These are phyloP conservation scores for Mycogone perniciosa DNA, from an alignment of 2,329 filamentous ascomycete species.

Conservation along the genomic window DNA sequence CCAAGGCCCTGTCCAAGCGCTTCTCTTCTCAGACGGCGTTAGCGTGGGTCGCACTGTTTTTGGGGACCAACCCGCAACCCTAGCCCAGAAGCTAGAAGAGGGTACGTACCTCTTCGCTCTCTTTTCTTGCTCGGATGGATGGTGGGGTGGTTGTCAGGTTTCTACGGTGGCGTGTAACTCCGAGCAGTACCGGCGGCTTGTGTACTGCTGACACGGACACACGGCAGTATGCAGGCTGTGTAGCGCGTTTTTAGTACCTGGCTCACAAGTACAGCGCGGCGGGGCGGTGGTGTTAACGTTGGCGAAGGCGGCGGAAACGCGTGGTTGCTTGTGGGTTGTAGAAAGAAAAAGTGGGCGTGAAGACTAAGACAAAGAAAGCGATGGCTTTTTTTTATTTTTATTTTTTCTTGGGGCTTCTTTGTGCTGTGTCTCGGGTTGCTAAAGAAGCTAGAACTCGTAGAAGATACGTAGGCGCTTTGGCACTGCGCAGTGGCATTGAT, in stretches of 20 bases:
- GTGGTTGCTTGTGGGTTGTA: background rate
- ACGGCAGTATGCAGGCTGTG: slow-evolving; percentile 1
- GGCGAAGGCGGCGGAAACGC: background rate
- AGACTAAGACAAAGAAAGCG: background rate
- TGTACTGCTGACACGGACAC: slow-evolving; percentile 11
- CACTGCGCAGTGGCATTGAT: no score
- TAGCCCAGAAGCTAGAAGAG: no score
- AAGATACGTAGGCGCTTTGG: no score
- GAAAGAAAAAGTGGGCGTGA: background rate
- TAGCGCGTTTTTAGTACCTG: slow-evolving; percentile 8
- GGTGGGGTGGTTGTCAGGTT: background rate
- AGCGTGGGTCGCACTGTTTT: slow-evolving; percentile 9
- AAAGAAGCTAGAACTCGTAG: no score
- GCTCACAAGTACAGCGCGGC: background rate
- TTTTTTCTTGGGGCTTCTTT: no score
- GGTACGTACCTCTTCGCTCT: background rate
- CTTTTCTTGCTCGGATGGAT: background rate
- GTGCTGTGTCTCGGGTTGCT: background rate
- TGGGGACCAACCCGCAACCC: slow-evolving; percentile 3
- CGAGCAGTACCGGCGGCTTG: slow-evolving; percentile 8
- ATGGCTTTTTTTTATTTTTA: no score
- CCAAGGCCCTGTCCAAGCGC: no score
- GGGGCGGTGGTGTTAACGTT: background rate
- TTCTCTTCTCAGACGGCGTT: background rate
- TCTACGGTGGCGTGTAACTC: background rate